phyloP scores from a whole-genome alignment of 176 grass and related monocot genomes.

The Rhynchospora tenuis region DNA sequence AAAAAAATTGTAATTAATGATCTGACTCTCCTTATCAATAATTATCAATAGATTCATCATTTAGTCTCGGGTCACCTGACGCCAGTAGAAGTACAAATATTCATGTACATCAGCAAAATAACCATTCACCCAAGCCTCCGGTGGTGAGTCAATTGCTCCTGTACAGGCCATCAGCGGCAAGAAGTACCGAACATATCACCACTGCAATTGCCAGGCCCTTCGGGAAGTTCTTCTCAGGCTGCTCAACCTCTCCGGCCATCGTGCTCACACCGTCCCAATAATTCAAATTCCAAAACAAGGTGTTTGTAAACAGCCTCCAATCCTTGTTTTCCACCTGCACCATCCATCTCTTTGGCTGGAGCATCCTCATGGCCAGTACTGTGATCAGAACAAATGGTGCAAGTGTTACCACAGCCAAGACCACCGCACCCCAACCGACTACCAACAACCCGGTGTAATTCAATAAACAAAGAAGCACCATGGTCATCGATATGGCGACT shows the following conservation, averaged over 20 bases:
- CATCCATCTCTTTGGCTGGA: conserved; percentile 32
- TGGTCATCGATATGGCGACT: conserved; percentile 38
- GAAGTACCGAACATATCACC: conserved; percentile 46
- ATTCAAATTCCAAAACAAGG: conserved; percentile 48
- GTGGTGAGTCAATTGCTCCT: conserved; percentile 34
- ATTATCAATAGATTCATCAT: too few relatives aligned
- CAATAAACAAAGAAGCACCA: conserved; percentile 39
- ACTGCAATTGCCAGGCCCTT: conserved; percentile 29
- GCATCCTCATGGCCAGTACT: conserved; percentile 16
- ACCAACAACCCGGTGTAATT: conserved; percentile 56
- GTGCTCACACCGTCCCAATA: conserved; percentile 45
- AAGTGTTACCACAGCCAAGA: conserved; percentile 46
- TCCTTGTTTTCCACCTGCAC: conserved; percentile 22
- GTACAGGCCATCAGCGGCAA: conserved; percentile 60
- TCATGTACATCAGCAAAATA: conserved; percentile 60
- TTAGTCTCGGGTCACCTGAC: too few relatives aligned
- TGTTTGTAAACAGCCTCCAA: conserved; percentile 42
- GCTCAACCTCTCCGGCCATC: conserved; percentile 38
- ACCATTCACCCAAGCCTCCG: conserved; percentile 57
- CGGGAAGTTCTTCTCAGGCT: conserved; percentile 27
- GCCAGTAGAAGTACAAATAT: too few relatives aligned
- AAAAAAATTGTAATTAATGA: too few relatives aligned
- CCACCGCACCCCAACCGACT: conserved; percentile 59
- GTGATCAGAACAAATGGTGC: conserved; percentile 35
- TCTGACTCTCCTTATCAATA: too few relatives aligned